Conservation (phyloP, 1,284 basidiomycete species). For the Tremellales sp. region DNA sequence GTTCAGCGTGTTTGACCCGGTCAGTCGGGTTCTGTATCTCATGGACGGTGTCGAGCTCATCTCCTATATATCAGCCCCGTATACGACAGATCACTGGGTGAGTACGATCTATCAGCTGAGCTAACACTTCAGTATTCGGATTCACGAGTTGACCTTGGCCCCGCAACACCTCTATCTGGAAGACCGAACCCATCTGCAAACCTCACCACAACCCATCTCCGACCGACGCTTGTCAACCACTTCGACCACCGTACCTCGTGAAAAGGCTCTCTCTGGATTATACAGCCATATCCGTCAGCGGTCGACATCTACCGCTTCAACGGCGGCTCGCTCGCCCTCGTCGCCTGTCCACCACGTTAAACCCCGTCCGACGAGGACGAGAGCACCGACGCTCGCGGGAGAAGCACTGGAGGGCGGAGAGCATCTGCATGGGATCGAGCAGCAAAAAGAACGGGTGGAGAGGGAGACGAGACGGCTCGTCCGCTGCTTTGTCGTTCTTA, state of each 20-base stretch:
- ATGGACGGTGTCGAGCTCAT: background rate
- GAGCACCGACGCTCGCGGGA: conserved; percentile 42
- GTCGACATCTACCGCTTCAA: conserved; percentile 13
- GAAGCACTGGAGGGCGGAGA: conserved; percentile 28
- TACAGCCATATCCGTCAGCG: conserved; percentile 5
- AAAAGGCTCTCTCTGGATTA: background rate
- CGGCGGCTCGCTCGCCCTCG: conserved; percentile 11
- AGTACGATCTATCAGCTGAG: conserved; percentile 3
- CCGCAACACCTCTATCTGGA: conserved; percentile 13
- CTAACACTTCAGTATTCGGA: conserved; percentile 30
- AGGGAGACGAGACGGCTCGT: conserved; percentile 19
- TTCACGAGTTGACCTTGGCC: conserved; percentile 40
- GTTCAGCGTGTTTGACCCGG: no score
- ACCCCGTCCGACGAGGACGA: conserved; percentile 12
- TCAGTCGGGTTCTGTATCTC: no score
- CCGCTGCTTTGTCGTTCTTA: conserved; percentile 35
- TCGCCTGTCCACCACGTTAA: conserved; percentile 5
- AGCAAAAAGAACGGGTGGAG: conserved; percentile 7
- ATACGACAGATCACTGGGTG: conserved; percentile 41
- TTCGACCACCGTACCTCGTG: no score
- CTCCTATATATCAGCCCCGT: conserved; percentile 18
- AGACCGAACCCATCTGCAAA: no score
- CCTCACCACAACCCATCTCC: no score
- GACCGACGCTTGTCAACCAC: no score
- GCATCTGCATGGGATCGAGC: conserved; percentile 4